phyloP scores from a whole-genome alignment of 192 early-diverging fungal genomes.

The Coemansia sp. region DNA sequence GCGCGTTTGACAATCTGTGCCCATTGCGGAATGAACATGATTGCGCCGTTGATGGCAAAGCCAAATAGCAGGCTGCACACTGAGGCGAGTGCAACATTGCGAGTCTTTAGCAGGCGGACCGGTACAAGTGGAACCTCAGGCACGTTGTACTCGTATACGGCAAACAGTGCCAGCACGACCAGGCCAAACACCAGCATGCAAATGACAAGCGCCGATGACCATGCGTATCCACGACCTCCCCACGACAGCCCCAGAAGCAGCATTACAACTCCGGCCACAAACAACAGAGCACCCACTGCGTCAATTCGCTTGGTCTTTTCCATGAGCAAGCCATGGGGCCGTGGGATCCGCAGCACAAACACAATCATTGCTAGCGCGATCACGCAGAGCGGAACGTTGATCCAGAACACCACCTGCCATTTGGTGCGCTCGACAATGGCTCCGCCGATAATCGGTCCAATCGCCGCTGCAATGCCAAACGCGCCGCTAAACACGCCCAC shows the following conservation, averaged over 20 bases:
- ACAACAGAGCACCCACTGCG: constrained; percentile 48
- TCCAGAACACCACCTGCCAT: constrained; percentile 75
- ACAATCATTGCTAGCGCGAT: constrained; percentile 56
- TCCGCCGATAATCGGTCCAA: constrained; percentile 72
- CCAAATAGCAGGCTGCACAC: constrained; percentile 31
- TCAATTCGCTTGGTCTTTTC: constrained; percentile 57
- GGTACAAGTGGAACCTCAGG: constrained; percentile 65
- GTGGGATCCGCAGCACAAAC: constrained; percentile 62
- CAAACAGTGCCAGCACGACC: constrained; percentile 36
- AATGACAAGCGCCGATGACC: constrained; percentile 55
- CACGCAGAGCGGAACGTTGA: constrained; percentile 72
- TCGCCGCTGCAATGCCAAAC: constrained; percentile 57
- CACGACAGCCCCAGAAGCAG: constrained; percentile 57
- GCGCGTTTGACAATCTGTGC: constrained; percentile 33
- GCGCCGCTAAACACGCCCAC: constrained; percentile 60
- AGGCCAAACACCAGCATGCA: constrained; percentile 46
- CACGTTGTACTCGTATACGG: constrained; percentile 57
- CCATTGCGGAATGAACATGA: constrained; percentile 40
- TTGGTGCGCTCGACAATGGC: constrained; percentile 62
- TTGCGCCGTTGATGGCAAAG: constrained; percentile 27
- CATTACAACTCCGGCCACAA: constrained; percentile 39
- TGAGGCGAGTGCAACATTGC: constrained; percentile 24
- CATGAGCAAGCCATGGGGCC: constrained; percentile 29
- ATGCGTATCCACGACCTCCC: constrained; percentile 58
- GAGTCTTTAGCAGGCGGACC: constrained; percentile 26